Base-by-base conservation (phyloP, 306 rosid species). In the Quercus robur region DNA sequence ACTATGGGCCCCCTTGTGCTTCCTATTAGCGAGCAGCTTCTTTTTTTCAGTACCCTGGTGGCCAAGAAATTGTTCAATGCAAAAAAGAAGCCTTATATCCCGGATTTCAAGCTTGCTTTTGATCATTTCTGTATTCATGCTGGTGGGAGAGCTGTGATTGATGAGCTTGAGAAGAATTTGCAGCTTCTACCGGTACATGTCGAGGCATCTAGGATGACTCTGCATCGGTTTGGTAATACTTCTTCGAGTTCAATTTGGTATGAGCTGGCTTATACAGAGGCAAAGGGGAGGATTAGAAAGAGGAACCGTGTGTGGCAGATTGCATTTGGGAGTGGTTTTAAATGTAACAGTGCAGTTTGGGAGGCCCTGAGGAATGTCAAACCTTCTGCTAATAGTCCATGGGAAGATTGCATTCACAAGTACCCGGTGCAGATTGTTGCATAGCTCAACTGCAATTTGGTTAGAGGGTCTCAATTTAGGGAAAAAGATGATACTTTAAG, bases 261-360 rank as follows among this genome's bases (percentile, higher is more conserved):
- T 78, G 91, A 91, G 81, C 75, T 89, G 72, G 94, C 92, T 74
- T 91, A 89, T 73, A 88, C 68, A 0, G 97, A 91, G 70, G 92
- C 91, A 2, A 91, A 91, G 55, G 82, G 89, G 2, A 86, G 86
- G 61, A 78, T 89, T 79, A 81, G 75, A 52, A 88, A 81, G 70
- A 87, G 90, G 7, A 85, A 88, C 63, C 46, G 89, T 0, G 84
- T 92, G 2, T 90, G 97, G 97, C 97, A 90, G 84, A 88, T 88
- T 70, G 94, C 91, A 4, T 89, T 88, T 25, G 97, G 94, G 1
- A 91, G 94, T 23, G 94, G 94, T 11, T 86, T 89, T 59, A 91
- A 89, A 85, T 91, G 97, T 71, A 91, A 90, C 79, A 92, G 93
- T 72, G 94, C 91, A 0, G 93, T 90, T 15, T 90, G 97, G 97